Conservation (phyloP, 2,329 filamentous ascomycete species). For the Fusarium sp. region DNA sequence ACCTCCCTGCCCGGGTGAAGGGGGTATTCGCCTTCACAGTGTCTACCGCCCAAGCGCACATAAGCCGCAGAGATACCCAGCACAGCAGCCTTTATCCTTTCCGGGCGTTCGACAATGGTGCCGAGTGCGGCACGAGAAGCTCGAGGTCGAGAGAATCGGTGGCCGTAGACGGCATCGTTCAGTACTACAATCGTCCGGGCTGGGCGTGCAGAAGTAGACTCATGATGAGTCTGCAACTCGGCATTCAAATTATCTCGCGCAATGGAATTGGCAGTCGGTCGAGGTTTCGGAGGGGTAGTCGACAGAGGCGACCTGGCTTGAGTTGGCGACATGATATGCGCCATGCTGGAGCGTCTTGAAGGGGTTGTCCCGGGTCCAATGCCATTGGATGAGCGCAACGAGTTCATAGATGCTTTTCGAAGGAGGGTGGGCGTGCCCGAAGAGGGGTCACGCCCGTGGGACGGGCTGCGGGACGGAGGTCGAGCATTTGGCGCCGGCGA, state of each 20-base stretch:
- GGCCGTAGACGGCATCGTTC: constrained; percentile 94
- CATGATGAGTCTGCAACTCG: constrained; percentile 72
- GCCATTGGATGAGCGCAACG: constrained; percentile 60
- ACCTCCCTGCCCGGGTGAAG: constrained; percentile 70
- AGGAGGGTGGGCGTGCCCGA: constrained; percentile 61
- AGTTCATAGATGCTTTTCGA: constrained; percentile 66
- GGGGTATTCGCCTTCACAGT: constrained; percentile 74
- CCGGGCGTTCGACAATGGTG: constrained; percentile 91
- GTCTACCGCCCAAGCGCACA: constrained; percentile 84
- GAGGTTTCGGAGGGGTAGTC: constrained; percentile 45
- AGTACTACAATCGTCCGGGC: constrained; percentile 81
- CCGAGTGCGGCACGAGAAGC: constrained; percentile 75
- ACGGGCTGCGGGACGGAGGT: constrained; percentile 55
- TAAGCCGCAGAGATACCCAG: constrained; percentile 88
- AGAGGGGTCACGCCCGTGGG: constrained; percentile 53
- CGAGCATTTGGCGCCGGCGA: constrained; percentile 39
- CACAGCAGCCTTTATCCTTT: constrained; percentile 84
- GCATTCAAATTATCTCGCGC: constrained; percentile 74
- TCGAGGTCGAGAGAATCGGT: constrained; percentile 86
- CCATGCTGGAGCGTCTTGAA: constrained; percentile 60
- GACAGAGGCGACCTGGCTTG: constrained; percentile 50
- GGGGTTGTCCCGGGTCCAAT: constrained; percentile 49
- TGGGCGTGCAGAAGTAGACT: constrained; percentile 50
- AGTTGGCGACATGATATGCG: constrained; percentile 56
- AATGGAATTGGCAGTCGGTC: constrained; percentile 62